These are phyloP conservation scores for Backusella psychrophila DNA, from an alignment of 192 early-diverging fungal genomes.

Conservation along the genomic window DNA sequence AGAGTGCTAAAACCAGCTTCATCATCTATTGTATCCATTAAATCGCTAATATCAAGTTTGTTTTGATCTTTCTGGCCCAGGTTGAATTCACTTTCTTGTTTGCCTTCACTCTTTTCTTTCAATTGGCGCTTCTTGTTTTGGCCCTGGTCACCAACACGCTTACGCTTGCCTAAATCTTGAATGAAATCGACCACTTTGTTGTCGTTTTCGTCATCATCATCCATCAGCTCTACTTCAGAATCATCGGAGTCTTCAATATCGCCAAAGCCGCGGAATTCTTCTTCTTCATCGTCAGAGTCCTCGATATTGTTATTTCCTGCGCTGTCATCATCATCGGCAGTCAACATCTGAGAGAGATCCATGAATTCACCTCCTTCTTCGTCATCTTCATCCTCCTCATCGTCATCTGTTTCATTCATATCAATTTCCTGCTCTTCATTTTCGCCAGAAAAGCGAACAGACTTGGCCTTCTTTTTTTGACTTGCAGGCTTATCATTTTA, in stretches of 20 bases:
- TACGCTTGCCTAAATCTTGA: constrained; percentile 58
- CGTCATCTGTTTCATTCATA: constrained; percentile 38
- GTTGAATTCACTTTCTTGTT: constrained; percentile 74
- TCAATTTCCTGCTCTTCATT: constrained; percentile 17
- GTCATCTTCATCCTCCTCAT: constrained; percentile 40
- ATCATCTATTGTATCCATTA: constrained; percentile 68
- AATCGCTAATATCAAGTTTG: constrained; percentile 72
- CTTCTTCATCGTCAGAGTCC: constrained; percentile 40
- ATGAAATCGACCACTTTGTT: constrained; percentile 61
- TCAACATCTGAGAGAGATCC: constrained; percentile 4
- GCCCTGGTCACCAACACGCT: constrained; percentile 30
- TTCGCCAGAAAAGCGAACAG: constrained; percentile 14
- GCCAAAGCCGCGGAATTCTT: constrained; percentile 29
- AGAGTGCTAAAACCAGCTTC: constrained; percentile 62
- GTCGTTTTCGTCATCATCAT: constrained; percentile 41
- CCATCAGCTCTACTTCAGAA: constrained; percentile 35
- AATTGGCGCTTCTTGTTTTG: constrained; percentile 50
- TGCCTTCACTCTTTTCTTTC: constrained; percentile 65
- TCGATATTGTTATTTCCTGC: constrained; percentile 13
- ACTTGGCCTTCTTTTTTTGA: constrained; percentile 18
- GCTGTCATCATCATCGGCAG: constrained; percentile 38
- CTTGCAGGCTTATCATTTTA: not conserved
- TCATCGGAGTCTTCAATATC: constrained; percentile 53
- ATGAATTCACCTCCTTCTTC: constrained; percentile 8
- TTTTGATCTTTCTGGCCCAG: constrained; percentile 46